Base-by-base conservation (phyloP, 768 basidiomycete genomes). In the Suillus placidus region DNA sequence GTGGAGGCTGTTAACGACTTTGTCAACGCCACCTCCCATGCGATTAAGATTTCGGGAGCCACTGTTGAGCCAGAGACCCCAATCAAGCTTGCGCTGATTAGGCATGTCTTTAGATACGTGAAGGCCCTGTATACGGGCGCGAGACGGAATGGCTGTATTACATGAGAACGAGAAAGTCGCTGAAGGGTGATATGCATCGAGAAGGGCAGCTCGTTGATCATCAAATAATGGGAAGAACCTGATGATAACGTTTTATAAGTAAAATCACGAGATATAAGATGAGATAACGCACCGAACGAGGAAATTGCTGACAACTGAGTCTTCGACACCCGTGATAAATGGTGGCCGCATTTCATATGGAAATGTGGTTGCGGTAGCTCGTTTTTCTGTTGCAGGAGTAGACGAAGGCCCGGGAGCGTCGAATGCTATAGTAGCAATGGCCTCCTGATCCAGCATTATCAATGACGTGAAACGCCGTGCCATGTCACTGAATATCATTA, bases 111-210 rank as follows among this genome's bases (percentile, higher is more conserved):
- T 81, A 6, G 86, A 85, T 7, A 77, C 72, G 67, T 92, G 88
- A 67, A 88, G 82, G 26, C 89, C 90, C 73, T 89, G 85, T 55
- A 92, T 81, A 56, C 92, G 85, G 0, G 93, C 92, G 18, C 95
- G 90, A 8, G 83, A 75, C 5, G 93, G 93, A 67, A 96, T 91
- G 7, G 85, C 74, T 1, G 95, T 96, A 74, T 95, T 96, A 71
- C 87, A 87, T 23, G 90, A 91, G 74, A 90, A 92, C 1, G 95
- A 97, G 75, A 98, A 95, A 9, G 95, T 96, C n/a, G 96, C 92
- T 13, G 85, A 79, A 1, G 92, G 87, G 66, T 92, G 87, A 74
- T 99, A 99, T 23, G 85, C 93, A 55, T 89, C 82, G 18, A 85
- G 72, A 7, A 98, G 83, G 0, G 82, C 78, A 0, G 83, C 77